Base-by-base conservation (phyloP, 2,329 filamentous ascomycete genomes). In the Penicillium sp. region DNA sequence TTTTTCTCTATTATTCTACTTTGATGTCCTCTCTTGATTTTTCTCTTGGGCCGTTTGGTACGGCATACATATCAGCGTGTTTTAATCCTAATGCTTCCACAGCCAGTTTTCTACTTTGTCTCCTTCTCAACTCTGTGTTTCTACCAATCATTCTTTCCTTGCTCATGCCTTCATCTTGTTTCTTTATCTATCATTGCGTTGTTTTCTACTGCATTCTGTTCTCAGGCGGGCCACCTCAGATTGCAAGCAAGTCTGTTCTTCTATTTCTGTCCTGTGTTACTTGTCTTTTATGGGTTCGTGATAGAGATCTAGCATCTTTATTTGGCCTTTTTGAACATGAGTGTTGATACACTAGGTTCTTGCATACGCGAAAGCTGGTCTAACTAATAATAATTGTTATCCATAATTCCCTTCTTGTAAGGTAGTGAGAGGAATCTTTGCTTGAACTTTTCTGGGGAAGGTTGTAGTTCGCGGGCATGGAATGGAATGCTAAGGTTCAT, bases 1-100 rank as follows among this genome's bases (percentile, higher is more conserved):
- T 57, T 45, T 41, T 51, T 28, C 43, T 55, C 37, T 38, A 31
- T 58, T 35, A 35, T 50, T 56, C 12, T 6, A 31, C 43, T 56
- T 15, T 43, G 17, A 20, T 42, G 39, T 39, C 57, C 54, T 55
- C 39, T 35, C 47, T 45, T 35, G 54, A 48, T 59, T 20, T 22
- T 10, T 35, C 12, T 22, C 17, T 20, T 20, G 2, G n/a, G 47
- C 47, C 47, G n/a, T 20, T 35, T 49, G 31, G 28, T 20, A 22
- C 31, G 31, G 47, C 47, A 35, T 49, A 20, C 49, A 60, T 45
- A 64, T 58, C 55, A 67, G 65, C 63, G 62, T 60, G 62, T 43
- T 58, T 63, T 66, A 66, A 65, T 66, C 45, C 54, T 67, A 66
- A 66, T 67, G 48, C 58, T 67, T 61, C 34, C 59, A 60, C 52